Percentiles rank a stretch among this genome's conserved stretches.
These are phyloP conservation scores for Umbelopsis sp. DNA, from an alignment of 192 early-diverging fungal species.

Conservation along the genomic window DNA sequence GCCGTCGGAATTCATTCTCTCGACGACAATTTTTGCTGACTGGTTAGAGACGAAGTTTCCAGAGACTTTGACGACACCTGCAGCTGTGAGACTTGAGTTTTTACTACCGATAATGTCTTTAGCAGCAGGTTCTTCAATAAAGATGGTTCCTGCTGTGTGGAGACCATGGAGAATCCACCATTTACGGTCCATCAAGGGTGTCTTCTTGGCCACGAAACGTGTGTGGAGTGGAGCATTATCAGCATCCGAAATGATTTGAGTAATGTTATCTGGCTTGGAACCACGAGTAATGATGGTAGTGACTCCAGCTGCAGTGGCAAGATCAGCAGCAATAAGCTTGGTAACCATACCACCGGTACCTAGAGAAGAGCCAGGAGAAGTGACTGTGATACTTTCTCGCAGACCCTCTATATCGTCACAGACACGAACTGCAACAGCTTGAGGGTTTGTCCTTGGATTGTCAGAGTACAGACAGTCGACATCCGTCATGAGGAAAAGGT, in stretches of 20 bases:
- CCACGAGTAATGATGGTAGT: constrained; percentile 87
- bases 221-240: constrained; percentile 69
- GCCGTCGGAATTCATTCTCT: constrained; percentile 43
- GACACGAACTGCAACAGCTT: constrained; percentile 83
- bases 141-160: constrained; percentile 81
- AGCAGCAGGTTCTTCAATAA: constrained; percentile 78
- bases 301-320: constrained; percentile 92
- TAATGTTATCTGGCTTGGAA: constrained; percentile 74
- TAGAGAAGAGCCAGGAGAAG: constrained; percentile 81
- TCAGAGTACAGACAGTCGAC: constrained; percentile 96
- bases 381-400: constrained; percentile 76
- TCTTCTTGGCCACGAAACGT: constrained; percentile 81
- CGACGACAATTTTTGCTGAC: constrained; percentile 75
- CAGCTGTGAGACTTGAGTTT: constrained; percentile 79
- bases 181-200: constrained; percentile 88
- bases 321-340: constrained; percentile 96
- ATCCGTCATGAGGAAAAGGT: constrained; percentile 95
- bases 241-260: constrained; percentile 74
- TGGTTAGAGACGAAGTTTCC: constrained; percentile 88
- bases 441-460: constrained; percentile 89
- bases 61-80: constrained; percentile 78
- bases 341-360: constrained; percentile 99
- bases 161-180: constrained; percentile 99
- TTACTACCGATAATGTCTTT: constrained; percentile 73
- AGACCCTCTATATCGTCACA: constrained; percentile 85